A percentile compares a stretch with the other conserved stretches of the same genome.
phyloP scores from a whole-genome alignment of 306 rosid genomes.

The Prunus padus region DNA sequence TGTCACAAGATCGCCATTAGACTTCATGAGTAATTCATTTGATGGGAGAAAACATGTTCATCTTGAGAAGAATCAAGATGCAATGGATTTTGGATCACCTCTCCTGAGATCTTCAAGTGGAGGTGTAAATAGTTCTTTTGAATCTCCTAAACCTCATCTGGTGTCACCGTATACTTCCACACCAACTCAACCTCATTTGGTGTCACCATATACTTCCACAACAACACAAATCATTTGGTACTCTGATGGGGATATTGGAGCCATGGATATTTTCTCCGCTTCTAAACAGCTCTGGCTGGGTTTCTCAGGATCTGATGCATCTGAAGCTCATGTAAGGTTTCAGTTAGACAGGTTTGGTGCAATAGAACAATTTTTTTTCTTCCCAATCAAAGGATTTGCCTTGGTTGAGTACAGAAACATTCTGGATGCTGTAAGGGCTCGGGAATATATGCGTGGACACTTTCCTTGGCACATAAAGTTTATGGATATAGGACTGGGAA shows the following conservation, averaged over 20 bases:
- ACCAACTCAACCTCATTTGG: slow-evolving; percentile 40
- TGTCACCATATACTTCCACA: slow-evolving; percentile 46
- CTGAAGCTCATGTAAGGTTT: slow-evolving; percentile 82
- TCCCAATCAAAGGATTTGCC: slow-evolving; percentile 73
- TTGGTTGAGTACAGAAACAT: slow-evolving; percentile 80
- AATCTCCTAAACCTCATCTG: slow-evolving; percentile 62
- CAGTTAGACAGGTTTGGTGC: slow-evolving; percentile 90
- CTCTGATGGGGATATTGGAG: slow-evolving; percentile 82
- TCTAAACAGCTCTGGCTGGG: slow-evolving; percentile 94
- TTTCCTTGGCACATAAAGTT: slow-evolving; percentile 78
- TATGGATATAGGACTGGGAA: slow-evolving; percentile 89
- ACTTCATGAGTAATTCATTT: slow-evolving; percentile 62
- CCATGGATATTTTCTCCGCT: slow-evolving; percentile 83
- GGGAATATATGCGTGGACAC: slow-evolving; percentile 63
- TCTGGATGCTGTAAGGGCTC: slow-evolving; percentile 74
- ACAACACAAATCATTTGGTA: slow-evolving; percentile 58
- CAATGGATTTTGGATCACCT: slow-evolving; percentile 53
- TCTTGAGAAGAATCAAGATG: slow-evolving; percentile 57
- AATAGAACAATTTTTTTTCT: slow-evolving; percentile 62
- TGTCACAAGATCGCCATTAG: slow-evolving; percentile 49
- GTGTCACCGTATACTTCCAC: slow-evolving; percentile 46
- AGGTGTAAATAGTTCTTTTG: slow-evolving; percentile 43
- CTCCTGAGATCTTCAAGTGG: slow-evolving; percentile 64
- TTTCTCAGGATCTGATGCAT: slow-evolving; percentile 49
- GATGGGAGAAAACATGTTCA: slow-evolving; percentile 54